Evolutionary conservation across 73 alveolate species (phyloP).

Genomic region (Symbiodinium natans): DNA sequence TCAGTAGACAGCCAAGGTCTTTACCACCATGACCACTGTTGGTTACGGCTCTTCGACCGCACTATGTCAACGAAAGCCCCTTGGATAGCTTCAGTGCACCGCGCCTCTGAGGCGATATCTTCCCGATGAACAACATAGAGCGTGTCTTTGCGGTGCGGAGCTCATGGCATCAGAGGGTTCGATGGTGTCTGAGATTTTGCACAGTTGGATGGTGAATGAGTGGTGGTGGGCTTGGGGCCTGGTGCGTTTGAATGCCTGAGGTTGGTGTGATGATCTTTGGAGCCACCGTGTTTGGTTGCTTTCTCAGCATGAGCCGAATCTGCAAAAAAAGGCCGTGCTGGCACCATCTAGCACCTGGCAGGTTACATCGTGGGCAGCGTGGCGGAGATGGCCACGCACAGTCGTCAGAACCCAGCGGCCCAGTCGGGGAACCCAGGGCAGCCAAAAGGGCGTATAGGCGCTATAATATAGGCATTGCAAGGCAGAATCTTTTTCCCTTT

Average conservation of each 20-base stretch:
- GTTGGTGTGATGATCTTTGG: slow-evolving; percentile 88
- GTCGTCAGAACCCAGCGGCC: slow-evolving; percentile 69
- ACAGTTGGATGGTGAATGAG: too few relatives aligned
- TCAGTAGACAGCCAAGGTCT: slow-evolving; percentile 8
- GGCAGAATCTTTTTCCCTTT: too few relatives aligned
- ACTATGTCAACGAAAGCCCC: not conserved
- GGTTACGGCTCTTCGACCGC: slow-evolving; percentile 53
- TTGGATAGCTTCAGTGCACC: too few relatives aligned
- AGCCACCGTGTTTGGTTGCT: slow-evolving; percentile 71
- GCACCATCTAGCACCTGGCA: too few relatives aligned
- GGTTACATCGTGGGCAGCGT: slow-evolving; percentile 86
- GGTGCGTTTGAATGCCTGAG: too few relatives aligned
- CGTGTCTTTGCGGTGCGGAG: slow-evolving; percentile 43
- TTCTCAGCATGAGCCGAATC: not conserved
- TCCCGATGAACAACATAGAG: slow-evolving; percentile 74
- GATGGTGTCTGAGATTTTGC: too few relatives aligned
- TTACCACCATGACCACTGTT: slow-evolving; percentile 87
- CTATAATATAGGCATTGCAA: too few relatives aligned
- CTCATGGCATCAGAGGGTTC: too few relatives aligned
- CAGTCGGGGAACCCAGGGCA: slow-evolving; percentile 15
- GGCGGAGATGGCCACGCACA: slow-evolving; percentile 80
- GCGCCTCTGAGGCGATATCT: slow-evolving; percentile 65
- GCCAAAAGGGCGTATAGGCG: too few relatives aligned
- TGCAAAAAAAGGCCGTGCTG: too few relatives aligned
- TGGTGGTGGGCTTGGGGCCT: too few relatives aligned